A percentile compares a stretch with the other conserved stretches of the same genome.
These are phyloP conservation scores for Candida michaelii DNA, from an alignment of 805 yeast species.

Conservation along the genomic window DNA sequence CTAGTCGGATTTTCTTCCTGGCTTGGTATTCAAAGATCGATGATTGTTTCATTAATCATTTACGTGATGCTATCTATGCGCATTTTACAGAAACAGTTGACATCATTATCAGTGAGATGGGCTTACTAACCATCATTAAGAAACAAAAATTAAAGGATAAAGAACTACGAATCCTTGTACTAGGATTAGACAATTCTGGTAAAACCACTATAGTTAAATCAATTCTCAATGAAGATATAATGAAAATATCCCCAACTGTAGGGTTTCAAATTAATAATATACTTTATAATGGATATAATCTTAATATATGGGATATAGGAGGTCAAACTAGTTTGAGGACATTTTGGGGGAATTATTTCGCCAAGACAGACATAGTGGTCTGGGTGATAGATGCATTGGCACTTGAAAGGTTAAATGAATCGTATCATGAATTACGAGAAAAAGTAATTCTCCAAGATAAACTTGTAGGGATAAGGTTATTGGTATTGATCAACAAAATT, in stretches of 20 bases:
- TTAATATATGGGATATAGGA: slow-evolving; percentile 87
- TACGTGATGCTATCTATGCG: slow-evolving; percentile 2
- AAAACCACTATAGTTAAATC: slow-evolving; percentile 78
- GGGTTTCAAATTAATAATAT: slow-evolving; percentile 81
- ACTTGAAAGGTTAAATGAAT: slow-evolving; percentile 62
- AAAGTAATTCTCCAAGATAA: slow-evolving; percentile 65
- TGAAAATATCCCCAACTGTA: slow-evolving; percentile 78
- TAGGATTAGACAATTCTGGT: slow-evolving; percentile 91
- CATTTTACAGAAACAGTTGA: neutral
- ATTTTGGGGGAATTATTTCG: slow-evolving; percentile 82
- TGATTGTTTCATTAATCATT: slow-evolving; percentile 8
- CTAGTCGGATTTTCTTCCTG: neutral
- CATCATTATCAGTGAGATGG: slow-evolving; percentile 52
- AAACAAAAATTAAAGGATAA: slow-evolving; percentile 80
- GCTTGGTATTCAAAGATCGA: slow-evolving; percentile 7
- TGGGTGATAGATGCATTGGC: slow-evolving; percentile 84
- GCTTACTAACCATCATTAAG: slow-evolving; percentile 72
- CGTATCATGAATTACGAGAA: slow-evolving; percentile 59
- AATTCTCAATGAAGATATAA: slow-evolving; percentile 50
- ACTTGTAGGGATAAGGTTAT: slow-evolving; percentile 65
- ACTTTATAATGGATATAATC: slow-evolving; percentile 37
- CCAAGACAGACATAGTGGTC: slow-evolving; percentile 66
- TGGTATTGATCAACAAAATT: slow-evolving; percentile 71
- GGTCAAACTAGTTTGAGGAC: slow-evolving; percentile 48
- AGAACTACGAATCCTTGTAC: slow-evolving; percentile 70